Evolutionary conservation across 768 basidiomycete species (phyloP), one percentile per base, ranked within the genome.

Genomic region (Mycena floridula): DNA sequence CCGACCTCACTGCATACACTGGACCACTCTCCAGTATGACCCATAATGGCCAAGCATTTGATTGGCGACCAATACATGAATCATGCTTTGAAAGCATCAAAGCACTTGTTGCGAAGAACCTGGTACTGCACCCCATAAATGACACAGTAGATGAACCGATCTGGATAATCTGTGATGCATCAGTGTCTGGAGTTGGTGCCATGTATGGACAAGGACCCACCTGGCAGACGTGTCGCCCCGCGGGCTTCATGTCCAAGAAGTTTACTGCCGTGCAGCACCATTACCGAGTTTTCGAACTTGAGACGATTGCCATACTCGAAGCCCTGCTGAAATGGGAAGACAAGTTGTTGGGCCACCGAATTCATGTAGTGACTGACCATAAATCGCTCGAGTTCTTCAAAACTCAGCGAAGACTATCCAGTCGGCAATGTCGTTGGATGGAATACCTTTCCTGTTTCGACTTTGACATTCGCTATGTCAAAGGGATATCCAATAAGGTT

Each of bases 1-100:
- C 61, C 3, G 49, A 60, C 30, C 43, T 66, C 2, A 50, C 57
- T 0, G 37, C 45, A 1, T 60, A 47, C 35, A 60, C 51, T 5
- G 27, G 41, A 1, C 57, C 57, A 2, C 45, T 67, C 5, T 49
- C 52, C 0, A 40, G 25, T 0, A 57, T 64, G 35, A 26, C 30
- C 4, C 16, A 25, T 5, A 57, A 60, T 39, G 50, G 46, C 1
- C 42, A 47, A 8, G 38, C 44, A 1, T 64, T 61, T 26, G 18
- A 44, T 5, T 64, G 62, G 62, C n/a, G n/a, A n/a, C n/a, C n/a
- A n/a, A n/a, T n/a, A n/a, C n/a, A n/a, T n/a, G n/a, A n/a, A n/a
- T n/a, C 30, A 8, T 44, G 28, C 28, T 36, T 44, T 13, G 9
- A 36, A 23, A 16, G 26, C 25, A 44, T 44, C 43, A 44, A 44